Evolutionary conservation across 345 rosid genomes (phyloP).

Genomic region (Citrus maxima): DNA sequence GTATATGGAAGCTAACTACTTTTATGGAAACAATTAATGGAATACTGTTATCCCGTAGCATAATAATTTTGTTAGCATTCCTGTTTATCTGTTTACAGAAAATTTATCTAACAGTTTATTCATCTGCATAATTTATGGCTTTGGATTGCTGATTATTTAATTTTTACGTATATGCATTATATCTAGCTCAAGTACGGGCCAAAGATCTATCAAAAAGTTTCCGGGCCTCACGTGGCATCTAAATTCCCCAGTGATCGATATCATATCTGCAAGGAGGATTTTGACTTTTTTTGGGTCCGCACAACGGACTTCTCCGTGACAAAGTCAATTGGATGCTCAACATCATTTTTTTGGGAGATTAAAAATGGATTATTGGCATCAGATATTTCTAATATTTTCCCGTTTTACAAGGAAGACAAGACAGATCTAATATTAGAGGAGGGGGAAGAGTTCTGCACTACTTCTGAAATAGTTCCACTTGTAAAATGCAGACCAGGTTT

Average conservation of each 20-base stretch:
- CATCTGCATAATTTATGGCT: not conserved
- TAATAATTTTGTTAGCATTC: not conserved
- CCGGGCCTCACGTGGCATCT: slow-evolving; percentile 55
- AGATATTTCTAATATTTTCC: slow-evolving; percentile 50
- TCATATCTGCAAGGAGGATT: slow-evolving; percentile 76
- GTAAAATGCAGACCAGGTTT: slow-evolving; percentile 35
- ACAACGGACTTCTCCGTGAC: slow-evolving; percentile 65
- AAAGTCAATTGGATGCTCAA: slow-evolving; percentile 68
- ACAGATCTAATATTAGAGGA: slow-evolving; percentile 35
- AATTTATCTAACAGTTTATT: not conserved
- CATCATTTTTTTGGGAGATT: slow-evolving; percentile 62
- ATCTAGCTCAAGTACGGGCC: slow-evolving; percentile 74
- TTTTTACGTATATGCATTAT: slow-evolving; percentile 5
- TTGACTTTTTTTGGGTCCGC: slow-evolving; percentile 81
- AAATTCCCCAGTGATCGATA: slow-evolving; percentile 61
- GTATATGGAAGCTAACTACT: not conserved
- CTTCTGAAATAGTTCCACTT: slow-evolving; percentile 60
- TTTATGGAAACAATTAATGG: not conserved
- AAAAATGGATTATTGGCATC: slow-evolving; percentile 31
- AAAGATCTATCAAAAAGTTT: slow-evolving; percentile 53
- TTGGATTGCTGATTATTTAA: not conserved
- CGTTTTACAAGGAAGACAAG: slow-evolving; percentile 44
- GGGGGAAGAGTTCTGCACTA: slow-evolving; percentile 41
- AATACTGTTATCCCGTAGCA: not conserved
- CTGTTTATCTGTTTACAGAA: not conserved